Conservation (phyloP, 2,329 filamentous ascomycete genomes). For the Trichoderma afroharzianum region DNA sequence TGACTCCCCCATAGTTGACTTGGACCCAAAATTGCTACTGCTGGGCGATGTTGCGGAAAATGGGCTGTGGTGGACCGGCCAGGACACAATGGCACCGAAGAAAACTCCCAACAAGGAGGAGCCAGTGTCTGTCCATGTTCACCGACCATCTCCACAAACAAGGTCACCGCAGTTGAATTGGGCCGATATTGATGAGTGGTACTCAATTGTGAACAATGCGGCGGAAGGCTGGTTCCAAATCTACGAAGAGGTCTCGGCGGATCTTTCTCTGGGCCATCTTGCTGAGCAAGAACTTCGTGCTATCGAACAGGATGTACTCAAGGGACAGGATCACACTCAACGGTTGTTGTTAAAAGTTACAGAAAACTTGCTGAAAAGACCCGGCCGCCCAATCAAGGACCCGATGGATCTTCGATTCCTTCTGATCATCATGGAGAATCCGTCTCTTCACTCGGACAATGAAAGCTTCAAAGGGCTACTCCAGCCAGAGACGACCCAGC, state of each 20-base stretch:
- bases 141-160: conserved; percentile 16
- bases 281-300: conserved; percentile 38
- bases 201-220: conserved; percentile 63
- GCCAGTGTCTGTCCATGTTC: conserved; percentile 7
- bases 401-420: conserved; percentile 73
- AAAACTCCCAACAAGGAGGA: conserved; percentile 23
- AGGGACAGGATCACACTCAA: conserved; percentile 66
- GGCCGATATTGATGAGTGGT: conserved; percentile 69
- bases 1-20: conserved; percentile 39
- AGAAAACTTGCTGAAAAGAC: conserved; percentile 76
- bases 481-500: conserved; percentile 27
- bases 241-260: conserved; percentile 48
- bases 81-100: conserved; percentile 33
- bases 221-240: conserved; percentile 62
- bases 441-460: conserved; percentile 57
- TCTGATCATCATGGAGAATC: conserved; percentile 74
- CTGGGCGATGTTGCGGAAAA: conserved; percentile 77
- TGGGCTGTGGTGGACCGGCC: conserved; percentile 74
- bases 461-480: conserved; percentile 41
- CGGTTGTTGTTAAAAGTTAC: conserved; percentile 71
- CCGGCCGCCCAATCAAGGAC: conserved; percentile 63
- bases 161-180: conserved; percentile 70
- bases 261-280: conserved; percentile 28
- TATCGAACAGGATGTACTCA: conserved; percentile 46
- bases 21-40: conserved; percentile 72